Evolutionary conservation across 208 protist genomes (phyloP).

Genomic region (Trypanosoma congolense): DNA sequence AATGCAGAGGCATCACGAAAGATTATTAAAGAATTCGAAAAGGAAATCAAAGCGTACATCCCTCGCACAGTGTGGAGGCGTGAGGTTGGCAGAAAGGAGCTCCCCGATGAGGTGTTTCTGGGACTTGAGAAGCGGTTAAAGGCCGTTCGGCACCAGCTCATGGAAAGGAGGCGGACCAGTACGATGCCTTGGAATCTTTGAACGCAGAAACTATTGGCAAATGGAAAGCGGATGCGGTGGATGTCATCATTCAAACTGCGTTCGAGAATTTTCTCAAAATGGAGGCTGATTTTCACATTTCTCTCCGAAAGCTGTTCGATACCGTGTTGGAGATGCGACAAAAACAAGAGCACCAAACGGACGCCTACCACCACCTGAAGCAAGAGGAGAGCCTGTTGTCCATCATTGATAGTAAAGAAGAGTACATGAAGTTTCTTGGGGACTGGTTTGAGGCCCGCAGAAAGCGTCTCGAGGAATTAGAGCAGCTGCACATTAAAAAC

Average conservation of each 20-base stretch:
- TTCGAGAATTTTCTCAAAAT: slow-evolving; percentile 73
- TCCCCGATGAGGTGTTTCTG: slow-evolving; percentile 13
- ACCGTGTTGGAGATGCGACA: slow-evolving; percentile 60
- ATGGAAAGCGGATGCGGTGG: slow-evolving; percentile 71
- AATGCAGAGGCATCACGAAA: slow-evolving; percentile 34
- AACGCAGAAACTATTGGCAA: slow-evolving; percentile 59
- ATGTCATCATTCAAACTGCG: slow-evolving; percentile 67
- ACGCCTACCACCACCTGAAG: slow-evolving; percentile 35
- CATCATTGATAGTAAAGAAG: slow-evolving; percentile 71
- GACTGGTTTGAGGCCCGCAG: slow-evolving; percentile 80
- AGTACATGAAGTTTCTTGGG: slow-evolving; percentile 69
- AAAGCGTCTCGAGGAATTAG: slow-evolving; percentile 70
- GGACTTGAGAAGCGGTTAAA: slow-evolving; percentile 34
- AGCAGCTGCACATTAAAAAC: slow-evolving; percentile 58
- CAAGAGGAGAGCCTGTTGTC: slow-evolving; percentile 38
- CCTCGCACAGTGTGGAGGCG: slow-evolving; percentile 25
- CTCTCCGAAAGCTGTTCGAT: slow-evolving; percentile 69
- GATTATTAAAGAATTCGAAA: slow-evolving; percentile 64
- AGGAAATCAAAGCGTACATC: slow-evolving; percentile 44
- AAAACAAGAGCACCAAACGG: slow-evolving; percentile 36
- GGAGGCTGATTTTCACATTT: slow-evolving; percentile 72
- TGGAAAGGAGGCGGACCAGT: slow-evolving; percentile 76
- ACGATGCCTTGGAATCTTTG: slow-evolving; percentile 62
- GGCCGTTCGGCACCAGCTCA: slow-evolving; percentile 42
- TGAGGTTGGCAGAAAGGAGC: slow-evolving; percentile 4